Conservation (phyloP, 176 grass and related monocot species). For the Oryza australiensis region DNA sequence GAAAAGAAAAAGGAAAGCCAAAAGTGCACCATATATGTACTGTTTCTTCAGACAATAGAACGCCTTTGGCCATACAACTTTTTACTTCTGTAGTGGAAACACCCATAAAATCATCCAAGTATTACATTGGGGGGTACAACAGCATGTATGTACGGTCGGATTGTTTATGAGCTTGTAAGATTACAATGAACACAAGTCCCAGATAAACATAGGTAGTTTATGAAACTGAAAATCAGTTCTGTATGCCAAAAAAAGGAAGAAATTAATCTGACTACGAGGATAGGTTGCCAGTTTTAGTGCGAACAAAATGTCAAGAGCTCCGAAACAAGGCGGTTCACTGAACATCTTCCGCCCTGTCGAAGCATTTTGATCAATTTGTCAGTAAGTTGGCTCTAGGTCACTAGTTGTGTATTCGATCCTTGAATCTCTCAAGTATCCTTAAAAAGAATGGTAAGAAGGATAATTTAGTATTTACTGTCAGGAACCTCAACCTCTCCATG, state of each 20-base stretch:
- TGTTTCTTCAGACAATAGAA: background rate
- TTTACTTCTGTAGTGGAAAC: conserved; percentile 13
- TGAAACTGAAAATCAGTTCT: conserved; percentile 19
- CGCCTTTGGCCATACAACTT: background rate
- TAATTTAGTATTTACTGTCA: conserved; percentile 47
- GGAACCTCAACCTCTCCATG: conserved; percentile 65
- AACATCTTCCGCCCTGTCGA: conserved; percentile 11
- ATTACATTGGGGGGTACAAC: conserved; percentile 13
- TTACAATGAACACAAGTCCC: conserved; percentile 25
- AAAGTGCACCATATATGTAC: background rate
- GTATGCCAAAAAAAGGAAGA: background rate
- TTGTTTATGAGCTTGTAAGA: conserved; percentile 15
- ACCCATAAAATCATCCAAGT: background rate
- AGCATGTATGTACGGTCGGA: conserved; percentile 29
- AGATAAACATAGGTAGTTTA: conserved; percentile 7
- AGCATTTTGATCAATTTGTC: conserved; percentile 37
- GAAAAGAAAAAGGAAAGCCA: background rate
- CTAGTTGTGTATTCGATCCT: conserved; percentile 27
- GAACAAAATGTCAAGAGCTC: conserved; percentile 37
- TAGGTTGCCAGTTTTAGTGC: conserved; percentile 9
- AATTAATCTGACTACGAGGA: conserved; percentile 37
- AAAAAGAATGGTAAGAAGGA: conserved; percentile 52
- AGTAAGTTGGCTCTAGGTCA: conserved; percentile 34
- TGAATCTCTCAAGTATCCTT: conserved; percentile 26
- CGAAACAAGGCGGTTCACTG: conserved; percentile 30